phyloP scores from a whole-genome alignment of 2,329 filamentous ascomycete genomes.

The Claviceps humidiphila region DNA sequence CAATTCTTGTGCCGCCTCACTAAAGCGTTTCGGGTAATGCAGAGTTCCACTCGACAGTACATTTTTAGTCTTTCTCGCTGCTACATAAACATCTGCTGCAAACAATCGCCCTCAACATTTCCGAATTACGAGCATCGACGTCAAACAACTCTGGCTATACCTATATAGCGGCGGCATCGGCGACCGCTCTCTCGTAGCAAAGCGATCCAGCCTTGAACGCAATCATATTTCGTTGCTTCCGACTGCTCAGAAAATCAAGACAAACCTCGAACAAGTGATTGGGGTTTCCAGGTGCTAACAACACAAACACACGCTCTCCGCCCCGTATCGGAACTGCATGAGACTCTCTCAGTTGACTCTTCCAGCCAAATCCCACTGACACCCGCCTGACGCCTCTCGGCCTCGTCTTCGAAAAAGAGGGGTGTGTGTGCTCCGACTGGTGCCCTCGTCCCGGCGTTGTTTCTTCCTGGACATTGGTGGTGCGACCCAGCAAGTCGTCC shows the following conservation, averaged over 20 bases:
- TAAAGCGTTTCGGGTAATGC: too few species aligned
- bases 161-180: neutral
- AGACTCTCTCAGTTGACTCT: neutral
- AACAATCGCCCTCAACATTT: neutral
- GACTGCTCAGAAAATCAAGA: neutral
- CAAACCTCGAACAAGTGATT: neutral
- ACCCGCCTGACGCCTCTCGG: neutral
- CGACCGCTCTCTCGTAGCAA: neutral
- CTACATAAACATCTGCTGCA: neutral
- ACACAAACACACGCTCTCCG: neutral
- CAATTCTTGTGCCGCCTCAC: too few species aligned
- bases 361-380: neutral
- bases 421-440: neutral
- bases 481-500: neutral
- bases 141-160: neutral
- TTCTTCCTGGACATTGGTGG: neutral
- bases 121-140: neutral
- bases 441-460: neutral
- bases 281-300: neutral
- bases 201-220: neutral
- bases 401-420: neutral
- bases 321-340: neutral
- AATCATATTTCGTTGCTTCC: neutral
- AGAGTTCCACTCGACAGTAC: neutral
- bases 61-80: neutral